A percentile compares a stretch with the other conserved stretches of the same genome.
Evolutionary conservation across 805 yeast species (phyloP).

Genomic region (Tetrapisispora namnaoensis): DNA sequence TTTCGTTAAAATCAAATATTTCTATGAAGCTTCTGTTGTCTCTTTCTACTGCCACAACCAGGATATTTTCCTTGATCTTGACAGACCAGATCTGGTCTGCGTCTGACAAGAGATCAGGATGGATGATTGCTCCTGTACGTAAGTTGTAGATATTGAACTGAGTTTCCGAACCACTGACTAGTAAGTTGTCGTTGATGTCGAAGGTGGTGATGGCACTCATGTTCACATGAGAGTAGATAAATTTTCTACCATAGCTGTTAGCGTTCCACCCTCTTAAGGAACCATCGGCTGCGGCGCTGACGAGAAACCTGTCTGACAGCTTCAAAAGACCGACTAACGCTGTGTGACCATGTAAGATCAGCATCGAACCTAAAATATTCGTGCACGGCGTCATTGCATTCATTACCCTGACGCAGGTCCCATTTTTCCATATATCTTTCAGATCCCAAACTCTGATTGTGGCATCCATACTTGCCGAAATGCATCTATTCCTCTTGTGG

Average conservation of each 20-base stretch:
- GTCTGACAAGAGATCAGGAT: conserved; percentile 60
- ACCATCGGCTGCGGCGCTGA: conserved; percentile 93
- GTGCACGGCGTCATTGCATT: conserved; percentile 21
- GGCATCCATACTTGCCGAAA: conserved; percentile 86
- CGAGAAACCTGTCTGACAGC: conserved; percentile 62
- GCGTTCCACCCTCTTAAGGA: conserved; percentile 92
- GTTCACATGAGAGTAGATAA: conserved; percentile 61
- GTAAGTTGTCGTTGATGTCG: conserved; percentile 72
- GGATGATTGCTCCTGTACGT: conserved; percentile 60
- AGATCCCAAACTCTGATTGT: conserved; percentile 87
- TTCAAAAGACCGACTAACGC: conserved; percentile 83
- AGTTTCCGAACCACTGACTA: conserved; percentile 83
- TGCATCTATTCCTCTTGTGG: conserved; percentile 63
- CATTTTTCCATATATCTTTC: conserved; percentile 53
- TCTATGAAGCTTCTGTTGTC: conserved; percentile 68
- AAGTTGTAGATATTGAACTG: conserved; percentile 85
- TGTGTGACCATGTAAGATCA: conserved; percentile 76
- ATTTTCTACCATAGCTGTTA: conserved; percentile 51
- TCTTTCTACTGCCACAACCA: conserved; percentile 86
- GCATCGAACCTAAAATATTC: conserved; percentile 30
- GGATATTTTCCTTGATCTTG: conserved; percentile 67
- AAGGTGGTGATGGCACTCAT: conserved; percentile 90
- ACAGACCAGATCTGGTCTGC: conserved; percentile 94
- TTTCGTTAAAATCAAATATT: conserved; percentile 62
- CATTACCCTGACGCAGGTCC: conserved; percentile 18